Evolutionary conservation across 2,329 filamentous ascomycete genomes (phyloP).

Genomic region (Grosmannia clavigera): DNA sequence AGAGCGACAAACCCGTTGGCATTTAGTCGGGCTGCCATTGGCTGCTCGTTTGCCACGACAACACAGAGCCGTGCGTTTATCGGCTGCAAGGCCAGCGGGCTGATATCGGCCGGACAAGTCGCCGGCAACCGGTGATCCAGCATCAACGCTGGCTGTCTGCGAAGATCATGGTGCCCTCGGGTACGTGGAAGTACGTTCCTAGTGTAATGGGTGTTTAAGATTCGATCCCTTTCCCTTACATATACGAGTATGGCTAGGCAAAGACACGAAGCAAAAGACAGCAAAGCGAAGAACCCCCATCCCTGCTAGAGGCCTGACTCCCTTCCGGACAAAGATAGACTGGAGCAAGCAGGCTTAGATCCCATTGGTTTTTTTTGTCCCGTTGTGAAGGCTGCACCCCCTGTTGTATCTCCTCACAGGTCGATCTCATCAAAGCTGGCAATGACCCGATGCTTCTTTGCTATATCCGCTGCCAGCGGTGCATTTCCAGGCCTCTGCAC

Average conservation of each 20-base stretch:
- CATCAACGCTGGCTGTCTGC: too few species aligned
- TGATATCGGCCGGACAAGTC: too few species aligned
- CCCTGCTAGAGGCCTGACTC: not conserved
- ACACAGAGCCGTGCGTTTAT: too few species aligned
- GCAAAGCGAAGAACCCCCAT: not conserved
- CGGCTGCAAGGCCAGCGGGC: too few species aligned
- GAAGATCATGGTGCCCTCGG: not conserved
- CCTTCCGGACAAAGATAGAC: not conserved
- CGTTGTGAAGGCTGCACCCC: not conserved
- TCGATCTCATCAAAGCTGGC: constrained; percentile 19
- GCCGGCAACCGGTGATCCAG: too few species aligned
- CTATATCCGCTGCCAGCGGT: constrained; percentile 34
- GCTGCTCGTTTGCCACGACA: too few species aligned
- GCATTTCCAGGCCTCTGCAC: constrained; percentile 61
- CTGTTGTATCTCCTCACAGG: not conserved
- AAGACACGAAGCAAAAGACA: not conserved
- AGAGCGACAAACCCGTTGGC: too few species aligned
- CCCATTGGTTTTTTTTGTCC: not conserved
- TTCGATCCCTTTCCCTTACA: too few species aligned
- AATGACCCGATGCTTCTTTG: constrained; percentile 17
- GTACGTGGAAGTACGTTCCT: not conserved
- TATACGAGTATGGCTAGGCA: not conserved
- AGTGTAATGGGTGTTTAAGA: not conserved
- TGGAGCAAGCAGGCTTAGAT: not conserved
- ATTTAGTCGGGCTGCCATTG: too few species aligned